Evolutionary conservation across 176 grass and related monocot genomes (phyloP), one percentile per base, ranked within the genome.

Genomic region (Echinochloa phyllopogon): DNA sequence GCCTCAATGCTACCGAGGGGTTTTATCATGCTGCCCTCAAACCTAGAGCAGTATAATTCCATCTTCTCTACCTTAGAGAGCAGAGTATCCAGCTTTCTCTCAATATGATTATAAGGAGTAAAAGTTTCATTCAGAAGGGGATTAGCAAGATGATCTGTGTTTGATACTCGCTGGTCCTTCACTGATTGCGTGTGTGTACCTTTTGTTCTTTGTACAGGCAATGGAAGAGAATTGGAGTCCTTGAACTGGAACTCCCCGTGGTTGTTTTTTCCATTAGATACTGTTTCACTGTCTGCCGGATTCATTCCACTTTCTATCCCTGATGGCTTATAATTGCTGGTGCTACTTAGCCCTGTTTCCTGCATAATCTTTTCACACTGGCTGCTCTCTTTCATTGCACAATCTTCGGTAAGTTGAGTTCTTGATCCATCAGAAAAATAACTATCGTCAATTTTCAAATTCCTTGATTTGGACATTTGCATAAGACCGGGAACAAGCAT

Each of bases 401-500:
- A 57, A 27, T 70, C 68, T 76, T 82, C 37, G 23, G 82, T 48
- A 80, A 56, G 39, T 77, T 85, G 49, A 53, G 61, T 24, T 25
- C 38, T 84, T 25, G 64, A 82, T 59, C 81, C 72, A 47, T 78
- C 33, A 64, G 84, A 87, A 81, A 91, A 88, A 80, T 92, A 90
- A 68, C 75, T 68, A 1, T 92, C 76, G 74, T 95, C 86, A 29
- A 84, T 88, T 85, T 86, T 87, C 67, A 58, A 76, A 61, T 74
- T 91, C 62, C 85, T 86, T 71, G 86, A 94, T 85, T 91, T 94
- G 25, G 90, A 89, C 62, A 94, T 85, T 88, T 91, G 93, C 86
- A 96, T 88, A 79, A 91, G 83, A 66, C 84, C 85, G 60, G 93
- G 96, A 77, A 82, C 88, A 90, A 99, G 86, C 96, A 99, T 96